Conservation (phyloP, 2,329 filamentous ascomycete species). For the Rhexocercosporidium sp. region DNA sequence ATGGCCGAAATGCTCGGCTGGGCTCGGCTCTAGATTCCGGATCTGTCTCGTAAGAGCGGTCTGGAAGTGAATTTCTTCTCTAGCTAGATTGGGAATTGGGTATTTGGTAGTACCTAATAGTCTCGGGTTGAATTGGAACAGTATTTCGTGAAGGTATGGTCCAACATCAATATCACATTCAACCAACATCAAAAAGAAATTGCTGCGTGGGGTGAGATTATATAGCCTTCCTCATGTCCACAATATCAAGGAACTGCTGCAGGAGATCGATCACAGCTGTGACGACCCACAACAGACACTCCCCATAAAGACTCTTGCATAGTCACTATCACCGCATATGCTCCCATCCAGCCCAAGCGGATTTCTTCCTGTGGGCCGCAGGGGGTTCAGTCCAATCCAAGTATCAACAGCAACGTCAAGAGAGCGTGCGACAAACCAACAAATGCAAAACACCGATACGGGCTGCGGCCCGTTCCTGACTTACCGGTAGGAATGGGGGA, state of each 20-base stretch:
- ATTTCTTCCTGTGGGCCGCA: background rate
- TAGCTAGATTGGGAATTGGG: background rate
- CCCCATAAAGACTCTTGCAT: background rate
- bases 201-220: background rate
- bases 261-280: background rate
- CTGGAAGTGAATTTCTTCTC: background rate
- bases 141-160: background rate
- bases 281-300: background rate
- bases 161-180: background rate
- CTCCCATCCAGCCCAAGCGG: background rate
- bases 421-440: background rate
- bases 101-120: background rate
- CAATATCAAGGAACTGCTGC: background rate
- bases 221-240: background rate
- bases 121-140: background rate
- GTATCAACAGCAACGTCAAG: background rate
- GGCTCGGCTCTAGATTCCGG: background rate
- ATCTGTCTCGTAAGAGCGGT: background rate
- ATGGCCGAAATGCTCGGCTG: background rate
- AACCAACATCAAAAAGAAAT: constrained; percentile 4
- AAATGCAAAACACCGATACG: constrained; percentile 9
- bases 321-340: constrained; percentile 4
- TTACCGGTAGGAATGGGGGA: constrained; percentile 2
- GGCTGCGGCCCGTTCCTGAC: constrained; percentile 10
- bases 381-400: background rate